Percentiles rank a stretch among this genome's conserved stretches.
phyloP scores from a whole-genome alignment of 1,284 basidiomycete genomes.

The Sanghuangporus baumii region DNA sequence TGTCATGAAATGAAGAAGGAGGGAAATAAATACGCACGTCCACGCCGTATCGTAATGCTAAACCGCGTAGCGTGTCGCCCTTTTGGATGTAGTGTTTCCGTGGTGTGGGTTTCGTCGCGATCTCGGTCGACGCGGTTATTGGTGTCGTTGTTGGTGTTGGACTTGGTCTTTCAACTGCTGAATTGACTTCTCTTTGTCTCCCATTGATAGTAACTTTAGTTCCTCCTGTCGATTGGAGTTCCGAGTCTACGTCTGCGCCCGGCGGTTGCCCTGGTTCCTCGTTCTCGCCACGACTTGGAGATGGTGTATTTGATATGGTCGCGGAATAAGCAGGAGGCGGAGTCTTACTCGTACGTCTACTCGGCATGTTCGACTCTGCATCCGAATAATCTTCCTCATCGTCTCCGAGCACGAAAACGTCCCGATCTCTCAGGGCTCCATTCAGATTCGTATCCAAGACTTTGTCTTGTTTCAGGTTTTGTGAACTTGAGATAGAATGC shows the following conservation, averaged over 20 bases:
- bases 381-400: not conserved
- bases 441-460: conserved; percentile 37
- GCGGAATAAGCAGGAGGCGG: not conserved
- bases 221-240: too few relatives aligned
- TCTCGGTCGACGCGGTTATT: not conserved
- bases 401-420: conserved; percentile 41
- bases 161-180: not conserved
- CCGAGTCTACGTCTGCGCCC: too few relatives aligned
- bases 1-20: not conserved
- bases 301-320: not conserved
- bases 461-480: not conserved
- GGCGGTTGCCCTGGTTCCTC: too few relatives aligned
- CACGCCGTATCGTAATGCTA: conserved; percentile 54
- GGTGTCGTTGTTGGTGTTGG: not conserved
- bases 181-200: too few relatives aligned
- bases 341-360: not conserved
- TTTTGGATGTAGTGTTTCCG: conserved; percentile 51
- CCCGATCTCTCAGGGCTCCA: conserved; percentile 49
- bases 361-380: not conserved
- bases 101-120: not conserved
- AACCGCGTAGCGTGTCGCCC: conserved; percentile 60
- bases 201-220: too few relatives aligned
- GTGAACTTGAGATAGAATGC: not conserved
- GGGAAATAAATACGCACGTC: conserved; percentile 41
- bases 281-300: too few relatives aligned